phyloP scores from a whole-genome alignment of 2,329 filamentous ascomycete species.

The Trichophyton equinum region DNA sequence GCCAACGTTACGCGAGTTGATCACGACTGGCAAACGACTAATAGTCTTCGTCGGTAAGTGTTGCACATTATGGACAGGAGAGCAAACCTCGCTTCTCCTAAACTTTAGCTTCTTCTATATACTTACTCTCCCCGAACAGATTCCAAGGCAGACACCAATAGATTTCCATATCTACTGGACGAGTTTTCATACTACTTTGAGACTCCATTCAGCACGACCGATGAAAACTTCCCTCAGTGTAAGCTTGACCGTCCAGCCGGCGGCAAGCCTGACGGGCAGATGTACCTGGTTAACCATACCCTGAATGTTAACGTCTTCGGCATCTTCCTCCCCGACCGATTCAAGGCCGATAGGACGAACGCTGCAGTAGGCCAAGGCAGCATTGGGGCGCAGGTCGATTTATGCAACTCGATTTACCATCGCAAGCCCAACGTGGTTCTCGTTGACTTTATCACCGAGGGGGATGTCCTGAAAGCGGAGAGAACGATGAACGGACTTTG shows the following conservation, averaged over 20 bases:
- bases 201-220: conserved; percentile 33
- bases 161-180: conserved; percentile 32
- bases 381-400: conserved; percentile 31
- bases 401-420: conserved; percentile 29
- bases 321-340: conserved; percentile 32
- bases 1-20: conserved; percentile 33
- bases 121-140: conserved; percentile 18
- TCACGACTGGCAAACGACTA: conserved; percentile 30
- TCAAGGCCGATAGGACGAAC: conserved; percentile 30
- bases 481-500: conserved; percentile 29
- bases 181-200: conserved; percentile 37
- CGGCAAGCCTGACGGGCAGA: conserved; percentile 27
- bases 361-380: conserved; percentile 31
- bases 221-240: conserved; percentile 31
- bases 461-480: conserved; percentile 32
- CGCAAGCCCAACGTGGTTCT: conserved; percentile 33
- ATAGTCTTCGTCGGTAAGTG: conserved; percentile 32
- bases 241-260: conserved; percentile 33
- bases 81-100: not conserved
- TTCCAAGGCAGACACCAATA: conserved; percentile 27
- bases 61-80: not conserved
- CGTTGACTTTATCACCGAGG: conserved; percentile 36
- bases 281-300: conserved; percentile 40
- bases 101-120: not conserved
- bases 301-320: conserved; percentile 33